A percentile compares a stretch with the other conserved stretches of the same genome.
Evolutionary conservation across 2,329 filamentous ascomycete genomes (phyloP).

Genomic region (Dothiorella sarmentorum): DNA sequence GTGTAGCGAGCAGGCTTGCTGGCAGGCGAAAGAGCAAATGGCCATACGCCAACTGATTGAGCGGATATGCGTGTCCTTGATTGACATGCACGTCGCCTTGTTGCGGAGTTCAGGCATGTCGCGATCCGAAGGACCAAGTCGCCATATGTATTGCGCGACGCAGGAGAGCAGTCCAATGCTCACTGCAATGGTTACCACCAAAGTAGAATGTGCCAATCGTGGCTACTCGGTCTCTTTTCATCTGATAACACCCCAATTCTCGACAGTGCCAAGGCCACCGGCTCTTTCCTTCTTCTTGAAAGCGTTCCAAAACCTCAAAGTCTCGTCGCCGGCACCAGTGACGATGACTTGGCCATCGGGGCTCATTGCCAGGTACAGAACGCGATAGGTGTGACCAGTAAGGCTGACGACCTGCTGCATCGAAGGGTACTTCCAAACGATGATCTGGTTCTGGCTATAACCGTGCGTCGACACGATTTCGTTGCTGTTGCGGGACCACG

Average conservation of each 20-base stretch:
- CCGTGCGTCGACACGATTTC: slow-evolving; percentile 97
- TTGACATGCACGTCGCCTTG: neutral
- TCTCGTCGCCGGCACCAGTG: slow-evolving; percentile 95
- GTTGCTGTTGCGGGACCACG: slow-evolving; percentile 96
- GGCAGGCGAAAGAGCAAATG: neutral
- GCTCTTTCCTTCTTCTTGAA: slow-evolving; percentile 79
- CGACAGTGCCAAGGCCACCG: slow-evolving; percentile 55
- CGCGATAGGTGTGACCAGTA: slow-evolving; percentile 94
- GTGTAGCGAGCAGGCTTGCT: neutral
- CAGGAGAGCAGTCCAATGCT: neutral
- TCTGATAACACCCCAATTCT: slow-evolving; percentile 81
- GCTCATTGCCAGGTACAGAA: slow-evolving; percentile 95
- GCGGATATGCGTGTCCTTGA: neutral
- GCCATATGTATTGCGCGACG: neutral
- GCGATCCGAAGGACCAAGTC: neutral
- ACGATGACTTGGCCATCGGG: slow-evolving; percentile 92
- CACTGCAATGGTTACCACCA: neutral
- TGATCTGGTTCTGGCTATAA: slow-evolving; percentile 97
- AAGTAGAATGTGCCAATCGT: neutral
- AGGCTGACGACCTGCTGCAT: slow-evolving; percentile 96
- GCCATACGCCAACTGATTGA: neutral
- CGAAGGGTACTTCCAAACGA: slow-evolving; percentile 98
- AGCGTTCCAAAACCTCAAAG: slow-evolving; percentile 91
- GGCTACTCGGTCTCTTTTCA: slow-evolving; percentile 25
- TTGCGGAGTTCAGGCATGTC: neutral